Evolutionary conservation across 495 filamentous ascomycete genomes (phyloP), one percentile per base, ranked within the genome.

Genomic region (Aspergillus ellipticus): DNA sequence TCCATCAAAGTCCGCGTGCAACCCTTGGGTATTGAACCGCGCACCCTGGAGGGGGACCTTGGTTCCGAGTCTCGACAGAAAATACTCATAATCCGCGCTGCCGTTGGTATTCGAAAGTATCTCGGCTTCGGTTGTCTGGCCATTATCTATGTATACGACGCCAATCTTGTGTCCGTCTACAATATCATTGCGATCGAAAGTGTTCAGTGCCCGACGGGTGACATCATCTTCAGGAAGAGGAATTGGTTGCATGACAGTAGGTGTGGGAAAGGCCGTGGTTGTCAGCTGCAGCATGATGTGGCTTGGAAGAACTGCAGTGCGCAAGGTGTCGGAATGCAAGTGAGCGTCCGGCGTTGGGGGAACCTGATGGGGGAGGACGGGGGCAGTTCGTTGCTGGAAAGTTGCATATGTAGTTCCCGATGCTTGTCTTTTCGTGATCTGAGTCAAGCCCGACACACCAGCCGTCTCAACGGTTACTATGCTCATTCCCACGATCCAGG

Each of bases 131-230:
- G 81, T 70, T 9, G 81, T 89, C 65, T 97, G 95, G 19, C 87
- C 86, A 51, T 90, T 83, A 31, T 85, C 90, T 56, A 96, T 84
- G 66, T 96, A 99, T 50, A 99, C 85, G 19, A 99, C 86, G 17
- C 94, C 95, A 46, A 96, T 88, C 66, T 96, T 96, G 70, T 99
- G 91, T 10, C 92, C 88, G 70, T 99, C 95, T 4, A 99, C 88
- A 22, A 92, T 90, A 49, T 92, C 85, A 55, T 82, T 96, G 24
- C 85, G 85, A 68, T 97, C 95, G 69, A 99, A 95, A 31, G 79
- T 73, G 41, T 74, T 83, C 31, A 97, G 85, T 0, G 89, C 87
- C 52, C 92, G 83, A 29, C 82, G 76, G n/a, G 86, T 86, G 17
- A 79, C 80, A 6, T 93, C 89, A 64, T 96, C 89, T 16, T 96